Base-by-base conservation (phyloP, 345 rosid species). In the Erysimum cheiranthoides region DNA sequence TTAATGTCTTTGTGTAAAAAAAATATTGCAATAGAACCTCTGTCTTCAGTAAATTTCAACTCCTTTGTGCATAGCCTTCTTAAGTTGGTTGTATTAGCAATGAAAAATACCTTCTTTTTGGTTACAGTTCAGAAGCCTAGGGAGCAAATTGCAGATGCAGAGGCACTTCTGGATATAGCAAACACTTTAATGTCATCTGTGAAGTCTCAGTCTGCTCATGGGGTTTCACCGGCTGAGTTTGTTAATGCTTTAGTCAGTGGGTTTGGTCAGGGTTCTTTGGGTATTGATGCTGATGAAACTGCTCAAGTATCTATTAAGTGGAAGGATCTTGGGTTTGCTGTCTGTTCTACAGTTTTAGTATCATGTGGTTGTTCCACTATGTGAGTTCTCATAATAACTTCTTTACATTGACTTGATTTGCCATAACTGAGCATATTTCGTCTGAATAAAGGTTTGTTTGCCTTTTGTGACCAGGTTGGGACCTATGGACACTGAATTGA, bases 101-200 rank as follows among this genome's bases (percentile, higher is more conserved):
- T 30, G 59, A 28, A 25, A 8, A 8, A 21, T 21, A 21, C 17
- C 1, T 54, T 25, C 7, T 45, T 47, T 61, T 21, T 9, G 31
- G 35, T 65, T 56, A 45, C 84, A 92, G 97, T 95, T 68, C 85
- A 75, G 43, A 92, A 84, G 80, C 97, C 99, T 0, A 85, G 97
- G 80, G 99, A 95, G 80, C 97, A 90, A 74, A 83, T 95, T 47
- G 96, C 93, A 5, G 97, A 94, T 79, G 98, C 99, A 8, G 97
- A 95, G 76, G 97, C 95, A 5, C 80, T 95, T 69, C 45, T 89
- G 73, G 97, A 86, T 61, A 79, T 95, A 18, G 76, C 97, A 17
- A 87, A 71, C 79, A 77, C 97, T 3, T 72, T 95, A 80, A 82
- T 86, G 70, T 73, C 86, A 39, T 90, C 96, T 2, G 93, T 89